These are phyloP conservation scores for Tetragonia tetragonoides DNA, from an alignment of 148 eudicot genomes.

Conservation along the genomic window DNA sequence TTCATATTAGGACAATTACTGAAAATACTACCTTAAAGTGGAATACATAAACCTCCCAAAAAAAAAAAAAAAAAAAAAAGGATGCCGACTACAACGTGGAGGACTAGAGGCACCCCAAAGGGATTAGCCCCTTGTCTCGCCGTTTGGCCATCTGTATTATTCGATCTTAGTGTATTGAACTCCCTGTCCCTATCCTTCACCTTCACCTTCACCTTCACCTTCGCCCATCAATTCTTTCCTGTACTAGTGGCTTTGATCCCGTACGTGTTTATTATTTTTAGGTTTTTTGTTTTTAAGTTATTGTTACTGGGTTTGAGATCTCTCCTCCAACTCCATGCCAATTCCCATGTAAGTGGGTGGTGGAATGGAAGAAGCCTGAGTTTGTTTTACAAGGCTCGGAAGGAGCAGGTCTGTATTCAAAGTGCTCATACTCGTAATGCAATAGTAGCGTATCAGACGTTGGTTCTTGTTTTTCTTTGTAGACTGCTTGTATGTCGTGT, in stretches of 20 bases:
- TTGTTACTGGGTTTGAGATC: constrained; percentile 15
- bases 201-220: background rate
- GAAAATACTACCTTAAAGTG: constrained; percentile 28
- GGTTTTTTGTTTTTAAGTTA: background rate
- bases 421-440: constrained; percentile 9
- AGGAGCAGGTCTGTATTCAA: constrained; percentile 7
- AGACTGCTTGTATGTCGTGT: background rate
- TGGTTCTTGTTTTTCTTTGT: background rate
- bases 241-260: background rate
- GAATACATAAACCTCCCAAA: constrained; percentile 18
- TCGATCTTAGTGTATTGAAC: constrained; percentile 8
- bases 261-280: background rate
- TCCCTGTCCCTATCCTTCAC: background rate
- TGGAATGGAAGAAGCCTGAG: constrained; percentile 9
- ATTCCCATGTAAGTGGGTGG: background rate
- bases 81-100: too few relatives aligned
- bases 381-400: constrained; percentile 10
- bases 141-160: constrained; percentile 17
- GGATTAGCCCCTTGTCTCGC: constrained; percentile 18
- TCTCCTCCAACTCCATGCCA: background rate
- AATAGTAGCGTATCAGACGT: constrained; percentile 4
- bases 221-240: background rate
- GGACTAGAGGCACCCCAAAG: constrained; percentile 26
- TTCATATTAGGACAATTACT: constrained; percentile 17
- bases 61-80: background rate